These are phyloP conservation scores for Thermochaetoides thermophila DNA, from an alignment of 495 filamentous ascomycete species.

Conservation along the genomic window DNA sequence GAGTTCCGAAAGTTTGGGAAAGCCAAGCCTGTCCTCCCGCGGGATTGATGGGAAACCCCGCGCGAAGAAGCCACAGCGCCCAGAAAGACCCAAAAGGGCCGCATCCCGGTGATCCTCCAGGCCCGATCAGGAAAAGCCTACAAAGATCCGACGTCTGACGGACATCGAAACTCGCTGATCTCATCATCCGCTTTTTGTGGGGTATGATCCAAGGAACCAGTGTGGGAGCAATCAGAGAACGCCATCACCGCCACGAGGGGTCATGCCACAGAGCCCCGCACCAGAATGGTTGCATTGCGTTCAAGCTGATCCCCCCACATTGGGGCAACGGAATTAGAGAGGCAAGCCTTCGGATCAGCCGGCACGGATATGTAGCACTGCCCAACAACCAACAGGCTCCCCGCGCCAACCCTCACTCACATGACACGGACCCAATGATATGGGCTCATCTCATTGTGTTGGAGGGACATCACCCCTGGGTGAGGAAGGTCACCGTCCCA, in stretches of 20 bases:
- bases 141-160: neutral
- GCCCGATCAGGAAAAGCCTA: conserved; percentile 10
- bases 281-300: no score
- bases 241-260: no score
- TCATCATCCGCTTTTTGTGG: conserved; percentile 4
- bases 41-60: conserved; percentile 2
- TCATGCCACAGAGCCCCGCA: no score
- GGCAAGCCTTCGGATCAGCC: no score
- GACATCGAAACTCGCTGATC: no score
- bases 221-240: no score
- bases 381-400: neutral
- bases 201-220: no score
- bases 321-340: no score
- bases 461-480: no score
- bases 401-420: conserved; percentile 1
- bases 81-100: neutral
- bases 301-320: no score
- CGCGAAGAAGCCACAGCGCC: neutral
- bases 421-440: conserved; percentile 1
- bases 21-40: neutral
- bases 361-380: no score
- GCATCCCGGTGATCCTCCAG: conserved; percentile 2
- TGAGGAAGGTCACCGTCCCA: conserved; percentile 21
- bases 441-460: conserved; percentile 3
- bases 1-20: neutral